Conservation (phyloP, 352 stramenopile genomes). For the Thalassiosira delicatula region DNA sequence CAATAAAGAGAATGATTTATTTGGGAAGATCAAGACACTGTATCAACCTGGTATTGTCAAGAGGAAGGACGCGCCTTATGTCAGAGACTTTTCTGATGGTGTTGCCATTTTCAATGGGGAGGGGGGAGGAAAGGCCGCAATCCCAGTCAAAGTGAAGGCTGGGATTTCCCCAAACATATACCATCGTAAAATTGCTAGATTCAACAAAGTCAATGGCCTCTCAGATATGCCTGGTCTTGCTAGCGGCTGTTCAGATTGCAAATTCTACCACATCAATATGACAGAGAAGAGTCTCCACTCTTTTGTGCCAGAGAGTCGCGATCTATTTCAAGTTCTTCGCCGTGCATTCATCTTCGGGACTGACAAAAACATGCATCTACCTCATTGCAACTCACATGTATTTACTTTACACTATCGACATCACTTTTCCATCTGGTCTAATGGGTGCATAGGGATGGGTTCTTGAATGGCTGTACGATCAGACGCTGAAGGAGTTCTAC, state of each 20-base stretch:
- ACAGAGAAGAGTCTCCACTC: no score
- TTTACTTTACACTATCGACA: not conserved
- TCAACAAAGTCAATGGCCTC: not conserved
- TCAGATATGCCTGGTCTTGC: not conserved
- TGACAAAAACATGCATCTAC: not conserved
- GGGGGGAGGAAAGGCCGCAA: not conserved
- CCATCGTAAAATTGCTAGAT: not conserved
- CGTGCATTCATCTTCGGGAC: no score
- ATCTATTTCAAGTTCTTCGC: no score
- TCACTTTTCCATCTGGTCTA: not conserved
- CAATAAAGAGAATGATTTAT: not conserved
- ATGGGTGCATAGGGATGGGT: not conserved
- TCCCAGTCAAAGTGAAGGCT: not conserved
- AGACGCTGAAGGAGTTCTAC: not conserved
- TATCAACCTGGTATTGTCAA: conserved; percentile 17
- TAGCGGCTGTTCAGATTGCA: no score
- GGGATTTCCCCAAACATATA: not conserved
- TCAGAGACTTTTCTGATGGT: not conserved
- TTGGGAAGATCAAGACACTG: conserved; percentile 8
- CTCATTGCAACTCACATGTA: not conserved
- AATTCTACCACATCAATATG: no score
- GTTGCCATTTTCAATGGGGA: not conserved
- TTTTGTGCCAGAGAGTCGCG: no score
- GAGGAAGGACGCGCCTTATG: not conserved
- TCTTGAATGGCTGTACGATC: not conserved